A percentile compares a stretch with the other conserved stretches of the same genome.
Evolutionary conservation across 306 rosid species (phyloP).

Genomic region (cucumber (Cucumis sativus)): DNA sequence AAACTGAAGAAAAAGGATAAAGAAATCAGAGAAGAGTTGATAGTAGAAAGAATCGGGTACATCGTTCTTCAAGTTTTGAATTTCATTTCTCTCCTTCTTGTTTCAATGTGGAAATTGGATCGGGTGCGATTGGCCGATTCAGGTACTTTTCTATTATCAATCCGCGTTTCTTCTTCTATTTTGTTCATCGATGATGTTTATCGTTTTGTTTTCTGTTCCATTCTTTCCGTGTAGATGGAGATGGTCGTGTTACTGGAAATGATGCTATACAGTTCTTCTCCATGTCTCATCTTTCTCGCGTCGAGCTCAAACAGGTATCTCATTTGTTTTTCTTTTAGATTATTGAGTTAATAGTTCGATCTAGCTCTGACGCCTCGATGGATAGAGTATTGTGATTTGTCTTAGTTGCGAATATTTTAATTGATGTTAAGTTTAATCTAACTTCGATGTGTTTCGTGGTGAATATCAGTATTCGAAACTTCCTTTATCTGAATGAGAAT

Average conservation of each 20-base stretch:
- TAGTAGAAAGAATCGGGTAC: not conserved
- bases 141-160: constrained; percentile 20
- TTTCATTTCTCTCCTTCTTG: not conserved
- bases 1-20: not conserved
- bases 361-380: not conserved
- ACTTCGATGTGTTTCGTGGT: not conserved
- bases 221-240: constrained; percentile 36
- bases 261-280: constrained; percentile 79
- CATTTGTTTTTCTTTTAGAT: not conserved
- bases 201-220: not conserved
- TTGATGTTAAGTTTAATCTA: not conserved
- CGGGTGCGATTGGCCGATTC: constrained; percentile 50
- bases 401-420: not conserved
- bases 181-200: not conserved
- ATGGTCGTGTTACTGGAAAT: constrained; percentile 65
- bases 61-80: not conserved
- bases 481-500: not conserved
- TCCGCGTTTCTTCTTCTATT: not conserved
- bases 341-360: not conserved
- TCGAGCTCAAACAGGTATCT: constrained; percentile 65
- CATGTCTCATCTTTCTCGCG: constrained; percentile 65
- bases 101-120: constrained; percentile 32
- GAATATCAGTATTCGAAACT: not conserved
- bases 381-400: not conserved
- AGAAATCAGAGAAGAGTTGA: not conserved